Conservation (phyloP, 257 asterid genomes). For the Jasminum sambac region DNA sequence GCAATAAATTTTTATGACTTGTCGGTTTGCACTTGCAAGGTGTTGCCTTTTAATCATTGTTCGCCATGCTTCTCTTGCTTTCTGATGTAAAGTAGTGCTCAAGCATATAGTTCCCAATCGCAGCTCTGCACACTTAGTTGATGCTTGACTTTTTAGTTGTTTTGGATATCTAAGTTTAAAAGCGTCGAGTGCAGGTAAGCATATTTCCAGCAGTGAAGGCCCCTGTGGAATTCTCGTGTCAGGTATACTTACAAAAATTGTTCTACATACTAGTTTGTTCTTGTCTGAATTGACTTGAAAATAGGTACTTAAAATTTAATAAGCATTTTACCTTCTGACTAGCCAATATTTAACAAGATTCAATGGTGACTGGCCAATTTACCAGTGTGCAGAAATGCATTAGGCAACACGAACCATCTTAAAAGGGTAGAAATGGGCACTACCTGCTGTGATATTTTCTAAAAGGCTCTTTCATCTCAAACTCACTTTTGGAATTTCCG, state of each 20-base stretch:
- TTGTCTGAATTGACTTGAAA: neutral
- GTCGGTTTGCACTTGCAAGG: neutral
- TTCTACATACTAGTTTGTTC: neutral
- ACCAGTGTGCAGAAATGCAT: neutral
- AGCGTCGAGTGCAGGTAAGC: slow-evolving; percentile 58
- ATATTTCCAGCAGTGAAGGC: slow-evolving; percentile 91
- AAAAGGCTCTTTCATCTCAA: too few species aligned
- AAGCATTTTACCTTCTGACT: neutral
- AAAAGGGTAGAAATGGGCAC: too few species aligned
- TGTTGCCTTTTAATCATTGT: slow-evolving; percentile 1
- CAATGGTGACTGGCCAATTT: neutral
- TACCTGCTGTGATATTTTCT: too few species aligned
- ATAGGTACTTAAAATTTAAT: neutral
- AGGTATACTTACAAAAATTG: slow-evolving; percentile 46
- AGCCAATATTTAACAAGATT: neutral
- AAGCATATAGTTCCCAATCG: slow-evolving; percentile 1
- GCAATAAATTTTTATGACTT: neutral
- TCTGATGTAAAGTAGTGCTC: slow-evolving; percentile 15
- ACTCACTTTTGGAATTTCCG: too few species aligned
- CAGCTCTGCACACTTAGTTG: neutral
- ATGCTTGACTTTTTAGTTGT: neutral
- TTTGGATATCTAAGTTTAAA: slow-evolving; percentile 16
- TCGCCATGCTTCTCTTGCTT: neutral
- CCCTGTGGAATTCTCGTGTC: slow-evolving; percentile 78
- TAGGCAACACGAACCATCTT: neutral